A percentile compares a stretch with the other conserved stretches of the same genome.
These are phyloP conservation scores for Lanmaoa pseudosensibilis DNA, from an alignment of 768 basidiomycete species.

Conservation along the genomic window DNA sequence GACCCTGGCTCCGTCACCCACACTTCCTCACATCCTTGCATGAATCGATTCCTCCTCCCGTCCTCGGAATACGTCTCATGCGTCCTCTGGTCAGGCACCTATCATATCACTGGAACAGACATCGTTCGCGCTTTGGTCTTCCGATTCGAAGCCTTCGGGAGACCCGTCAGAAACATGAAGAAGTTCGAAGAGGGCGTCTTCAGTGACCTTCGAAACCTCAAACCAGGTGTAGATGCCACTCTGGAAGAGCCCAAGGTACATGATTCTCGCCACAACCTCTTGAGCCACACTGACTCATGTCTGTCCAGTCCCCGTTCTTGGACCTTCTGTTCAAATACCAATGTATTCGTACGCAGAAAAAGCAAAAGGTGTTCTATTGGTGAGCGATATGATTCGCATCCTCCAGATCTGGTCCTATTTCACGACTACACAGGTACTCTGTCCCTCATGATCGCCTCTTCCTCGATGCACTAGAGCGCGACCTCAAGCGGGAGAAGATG, in stretches of 20 bases:
- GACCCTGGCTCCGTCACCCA: conserved; percentile 35
- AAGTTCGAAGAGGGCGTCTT: conserved; percentile 99
- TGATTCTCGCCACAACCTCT: conserved; percentile 11
- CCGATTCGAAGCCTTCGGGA: conserved; percentile 88
- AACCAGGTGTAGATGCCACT: conserved; percentile 89
- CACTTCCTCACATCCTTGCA: conserved; percentile 66
- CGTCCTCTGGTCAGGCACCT: conserved; percentile 87
- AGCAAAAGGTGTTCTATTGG: conserved; percentile 99
- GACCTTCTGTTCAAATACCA: conserved; percentile 95
- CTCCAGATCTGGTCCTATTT: not conserved
- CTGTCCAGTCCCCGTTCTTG: conserved; percentile 78
- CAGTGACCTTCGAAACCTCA: conserved; percentile 88
- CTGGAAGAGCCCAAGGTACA: conserved; percentile 94
- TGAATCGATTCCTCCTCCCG: conserved; percentile 86
- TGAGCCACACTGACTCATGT: not conserved
- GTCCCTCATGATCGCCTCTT: conserved; percentile 97
- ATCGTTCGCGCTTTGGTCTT: conserved; percentile 95
- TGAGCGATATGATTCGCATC: conserved; percentile 36
- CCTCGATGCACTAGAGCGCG: conserved; percentile 93
- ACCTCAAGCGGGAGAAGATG: conserved; percentile 94
- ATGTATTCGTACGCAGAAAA: conserved; percentile 97
- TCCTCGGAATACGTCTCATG: conserved; percentile 88
- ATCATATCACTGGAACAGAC: conserved; percentile 95
- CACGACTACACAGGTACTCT: conserved; percentile 66
- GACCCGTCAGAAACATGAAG: conserved; percentile 90